Percentiles rank a stretch among this genome's conserved stretches.
Conservation (phyloP, 306 rosid genomes). For the Vicia faba region DNA sequence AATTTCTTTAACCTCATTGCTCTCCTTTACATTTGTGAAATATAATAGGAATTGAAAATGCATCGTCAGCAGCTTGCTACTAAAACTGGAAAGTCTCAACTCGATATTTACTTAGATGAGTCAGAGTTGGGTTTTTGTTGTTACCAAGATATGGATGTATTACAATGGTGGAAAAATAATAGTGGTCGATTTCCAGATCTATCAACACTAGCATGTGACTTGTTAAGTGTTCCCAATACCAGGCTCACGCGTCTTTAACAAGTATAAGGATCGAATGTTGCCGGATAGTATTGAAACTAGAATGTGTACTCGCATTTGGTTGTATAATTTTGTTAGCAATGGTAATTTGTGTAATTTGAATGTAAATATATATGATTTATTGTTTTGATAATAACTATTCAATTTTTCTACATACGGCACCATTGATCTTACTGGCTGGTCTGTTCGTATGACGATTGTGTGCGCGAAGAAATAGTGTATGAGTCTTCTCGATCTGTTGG, state of each 20-base stretch:
- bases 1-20: neutral
- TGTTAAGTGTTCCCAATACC: slow-evolving; percentile 6
- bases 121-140: neutral
- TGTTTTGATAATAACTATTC: neutral
- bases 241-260: neutral
- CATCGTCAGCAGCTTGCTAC: neutral
- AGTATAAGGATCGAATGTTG: neutral
- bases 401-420: no score
- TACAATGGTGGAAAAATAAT: slow-evolving; percentile 4
- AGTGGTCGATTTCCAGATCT: neutral
- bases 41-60: slow-evolving; percentile 17
- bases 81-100: neutral
- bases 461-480: no score
- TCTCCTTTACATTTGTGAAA: neutral
- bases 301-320: neutral
- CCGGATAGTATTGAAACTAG: neutral
- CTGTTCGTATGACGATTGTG: no score
- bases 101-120: slow-evolving; percentile 15
- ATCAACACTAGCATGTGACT: slow-evolving; percentile 5
- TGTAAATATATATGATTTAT: neutral
- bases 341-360: neutral
- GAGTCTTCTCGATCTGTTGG: no score
- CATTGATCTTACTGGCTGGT: no score
- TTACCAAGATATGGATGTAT: neutral
- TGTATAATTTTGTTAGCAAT: neutral